A percentile compares a stretch with the other conserved stretches of the same genome.
These are phyloP conservation scores for Entomortierella lignicola DNA, from an alignment of 192 early-diverging fungal species.

Conservation along the genomic window DNA sequence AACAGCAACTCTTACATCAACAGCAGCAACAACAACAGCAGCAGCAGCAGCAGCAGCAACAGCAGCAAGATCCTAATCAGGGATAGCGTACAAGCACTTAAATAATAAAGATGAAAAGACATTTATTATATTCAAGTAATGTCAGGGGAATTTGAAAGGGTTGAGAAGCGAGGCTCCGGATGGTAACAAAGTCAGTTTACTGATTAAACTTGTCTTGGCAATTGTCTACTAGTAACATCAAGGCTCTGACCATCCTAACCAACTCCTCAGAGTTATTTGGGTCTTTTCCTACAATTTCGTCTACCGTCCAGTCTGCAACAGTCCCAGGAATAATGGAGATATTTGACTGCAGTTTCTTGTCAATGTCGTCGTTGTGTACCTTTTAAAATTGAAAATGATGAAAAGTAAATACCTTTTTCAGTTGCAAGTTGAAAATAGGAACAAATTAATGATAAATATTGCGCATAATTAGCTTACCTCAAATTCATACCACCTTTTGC, in stretches of 20 bases:
- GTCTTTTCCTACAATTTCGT: conserved; percentile 17
- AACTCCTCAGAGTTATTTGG: conserved; percentile 13
- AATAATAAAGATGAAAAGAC: too few species aligned
- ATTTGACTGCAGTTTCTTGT: conserved; percentile 8
- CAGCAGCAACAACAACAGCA: conserved; percentile 25
- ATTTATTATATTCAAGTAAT: too few species aligned
- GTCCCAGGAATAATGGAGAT: conserved; percentile 29
- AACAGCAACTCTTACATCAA: conserved; percentile 14
- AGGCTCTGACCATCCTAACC: conserved; percentile 10
- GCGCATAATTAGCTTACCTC: conserved; percentile 21
- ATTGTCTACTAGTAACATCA: conserved; percentile 35
- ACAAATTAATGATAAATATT: too few species aligned
- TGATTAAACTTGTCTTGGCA: conserved; percentile 15
- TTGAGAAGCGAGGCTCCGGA: too few species aligned
- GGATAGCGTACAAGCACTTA: conserved; percentile 6
- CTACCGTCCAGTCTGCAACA: conserved; percentile 31
- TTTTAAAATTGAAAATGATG: not conserved
- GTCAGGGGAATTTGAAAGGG: too few species aligned
- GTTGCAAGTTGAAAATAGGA: too few species aligned
- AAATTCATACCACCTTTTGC: conserved; percentile 43
- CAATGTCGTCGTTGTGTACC: conserved; percentile 18
- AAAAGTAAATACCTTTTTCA: not conserved
- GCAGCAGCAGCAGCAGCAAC: conserved; percentile 34
- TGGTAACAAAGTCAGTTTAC: not conserved
- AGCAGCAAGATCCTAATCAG: conserved; percentile 30